A percentile compares a stretch with the other conserved stretches of the same genome.
Conservation (phyloP, 1,284 basidiomycete genomes). For the Ceratobasidium sp. region DNA sequence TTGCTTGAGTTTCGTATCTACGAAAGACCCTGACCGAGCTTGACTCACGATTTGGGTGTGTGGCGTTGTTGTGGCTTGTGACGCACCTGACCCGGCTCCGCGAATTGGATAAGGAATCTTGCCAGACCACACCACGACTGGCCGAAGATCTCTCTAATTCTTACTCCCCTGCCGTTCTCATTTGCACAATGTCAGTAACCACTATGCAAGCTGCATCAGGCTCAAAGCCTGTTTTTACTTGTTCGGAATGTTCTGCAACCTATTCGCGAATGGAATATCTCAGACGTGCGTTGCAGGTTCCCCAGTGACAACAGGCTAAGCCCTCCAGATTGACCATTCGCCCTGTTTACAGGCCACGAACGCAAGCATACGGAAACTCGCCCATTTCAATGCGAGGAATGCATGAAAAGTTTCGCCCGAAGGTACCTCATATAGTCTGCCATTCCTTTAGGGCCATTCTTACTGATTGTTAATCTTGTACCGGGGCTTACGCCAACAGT, state of each 20-base stretch:
- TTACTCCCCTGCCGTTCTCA: background rate
- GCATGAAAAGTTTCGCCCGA: conserved; percentile 46
- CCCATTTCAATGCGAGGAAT: conserved; percentile 47
- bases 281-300: conserved; percentile 30
- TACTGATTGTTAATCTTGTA: background rate
- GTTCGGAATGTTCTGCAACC: conserved; percentile 35
- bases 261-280: conserved; percentile 43
- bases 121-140: conserved; percentile 1
- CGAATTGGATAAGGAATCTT: conserved; percentile 21
- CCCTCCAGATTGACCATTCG: background rate
- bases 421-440: conserved; percentile 37
- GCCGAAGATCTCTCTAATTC: background rate
- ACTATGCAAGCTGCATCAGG: conserved; percentile 34
- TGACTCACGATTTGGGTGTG: conserved; percentile 30
- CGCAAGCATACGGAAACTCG: conserved; percentile 46
- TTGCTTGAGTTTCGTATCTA: background rate
- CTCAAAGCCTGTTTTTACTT: conserved; percentile 37
- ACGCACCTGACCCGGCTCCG: conserved; percentile 32
- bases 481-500: conserved; percentile 29
- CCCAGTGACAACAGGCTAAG: background rate
- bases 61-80: conserved; percentile 11
- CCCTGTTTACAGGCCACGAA: conserved; percentile 25
- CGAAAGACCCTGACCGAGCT: background rate
- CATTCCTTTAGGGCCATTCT: background rate
- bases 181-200: conserved; percentile 11